These are phyloP conservation scores for Saturnispora serradocipensis DNA, from an alignment of 805 yeast species.

Conservation along the genomic window DNA sequence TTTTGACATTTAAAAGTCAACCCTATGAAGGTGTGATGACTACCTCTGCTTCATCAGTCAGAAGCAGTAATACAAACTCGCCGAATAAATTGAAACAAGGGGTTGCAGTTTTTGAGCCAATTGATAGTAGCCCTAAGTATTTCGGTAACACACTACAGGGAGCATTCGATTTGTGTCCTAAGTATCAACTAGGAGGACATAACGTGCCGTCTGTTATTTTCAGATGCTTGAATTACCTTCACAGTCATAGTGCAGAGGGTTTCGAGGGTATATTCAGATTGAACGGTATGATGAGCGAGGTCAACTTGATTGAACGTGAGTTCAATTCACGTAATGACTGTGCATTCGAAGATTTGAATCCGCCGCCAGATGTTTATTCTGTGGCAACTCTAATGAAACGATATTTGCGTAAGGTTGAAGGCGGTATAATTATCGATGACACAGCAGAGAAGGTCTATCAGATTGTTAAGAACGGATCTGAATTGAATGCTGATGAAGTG, in stretches of 20 bases:
- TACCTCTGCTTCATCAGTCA: neutral
- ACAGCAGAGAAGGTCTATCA: slow-evolving; percentile 28
- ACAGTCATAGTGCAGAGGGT: slow-evolving; percentile 57
- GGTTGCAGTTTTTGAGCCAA: slow-evolving; percentile 9
- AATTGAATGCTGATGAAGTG: neutral
- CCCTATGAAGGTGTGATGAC: slow-evolving; percentile 23
- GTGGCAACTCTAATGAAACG: slow-evolving; percentile 80
- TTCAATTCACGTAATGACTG: slow-evolving; percentile 65
- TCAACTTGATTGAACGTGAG: slow-evolving; percentile 54
- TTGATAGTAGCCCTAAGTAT: slow-evolving; percentile 23
- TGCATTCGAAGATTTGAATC: slow-evolving; percentile 42
- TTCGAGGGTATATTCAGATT: slow-evolving; percentile 89
- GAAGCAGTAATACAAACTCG: neutral
- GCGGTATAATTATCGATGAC: slow-evolving; percentile 52
- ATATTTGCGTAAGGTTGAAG: slow-evolving; percentile 70
- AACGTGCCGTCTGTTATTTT: slow-evolving; percentile 67
- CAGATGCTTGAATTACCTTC: slow-evolving; percentile 63
- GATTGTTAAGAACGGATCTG: slow-evolving; percentile 18
- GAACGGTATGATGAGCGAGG: slow-evolving; percentile 78
- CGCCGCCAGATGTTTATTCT: slow-evolving; percentile 68
- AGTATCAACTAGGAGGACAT: slow-evolving; percentile 31
- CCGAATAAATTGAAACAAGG: slow-evolving; percentile 4
- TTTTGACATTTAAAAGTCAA: slow-evolving; percentile 27
- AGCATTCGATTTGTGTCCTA: slow-evolving; percentile 43
- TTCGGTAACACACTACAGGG: slow-evolving; percentile 59